Base-by-base conservation (phyloP, 2,329 filamentous ascomycete genomes). In the Pseudogymnoascus sp. region DNA sequence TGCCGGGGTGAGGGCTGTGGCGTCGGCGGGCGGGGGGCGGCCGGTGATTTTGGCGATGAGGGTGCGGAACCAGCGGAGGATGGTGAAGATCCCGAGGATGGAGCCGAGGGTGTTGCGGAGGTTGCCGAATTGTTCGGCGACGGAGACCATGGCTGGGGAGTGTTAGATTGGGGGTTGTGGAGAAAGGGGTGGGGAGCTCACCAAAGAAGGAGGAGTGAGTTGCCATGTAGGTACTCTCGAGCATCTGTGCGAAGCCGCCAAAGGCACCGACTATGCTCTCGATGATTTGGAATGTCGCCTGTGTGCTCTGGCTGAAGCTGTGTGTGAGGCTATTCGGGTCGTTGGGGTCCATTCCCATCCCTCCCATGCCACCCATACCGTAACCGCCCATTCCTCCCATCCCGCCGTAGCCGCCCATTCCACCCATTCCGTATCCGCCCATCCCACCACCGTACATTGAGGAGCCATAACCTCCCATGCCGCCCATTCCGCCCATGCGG, bases 211-310 rank as follows among this genome's bases (percentile, higher is more conserved):
- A 96, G 5, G 93, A 97, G 77, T 99, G 95, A 0, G 95, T 99
- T 31, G 96, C 95, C 96, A 99, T 99, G 72, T 97, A 99, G 10
- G 95, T 97, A 80, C 95, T 97, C 78, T 99, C 95, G 28, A 99
- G 83, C 95, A 99, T 99, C 79, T 99, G 95, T 11, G 96, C 91
- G 74, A 99, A 97, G 0, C 96, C 95, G 18, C 93, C 93, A 79
- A 99, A 99, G 2, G 95, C 93, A 23, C 91, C 91, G 12, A 99
- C 95, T 64, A 99, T 90, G 70, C 93, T 95, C 78, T 99, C 95
- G 61, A 99, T 91, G 83, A 99, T 91, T 80, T 97, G 95, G 73
- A 99, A 99, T 0, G 95, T 99, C 10, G 93, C 91, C 70, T 95
- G 90, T 0, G 96, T 99, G 79, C 90, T 95, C 76, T 96, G 93